Evolutionary conservation across 208 protist genomes (phyloP), one percentile per base, ranked within the genome.

Genomic region (Plasmodiophora brassicae): DNA sequence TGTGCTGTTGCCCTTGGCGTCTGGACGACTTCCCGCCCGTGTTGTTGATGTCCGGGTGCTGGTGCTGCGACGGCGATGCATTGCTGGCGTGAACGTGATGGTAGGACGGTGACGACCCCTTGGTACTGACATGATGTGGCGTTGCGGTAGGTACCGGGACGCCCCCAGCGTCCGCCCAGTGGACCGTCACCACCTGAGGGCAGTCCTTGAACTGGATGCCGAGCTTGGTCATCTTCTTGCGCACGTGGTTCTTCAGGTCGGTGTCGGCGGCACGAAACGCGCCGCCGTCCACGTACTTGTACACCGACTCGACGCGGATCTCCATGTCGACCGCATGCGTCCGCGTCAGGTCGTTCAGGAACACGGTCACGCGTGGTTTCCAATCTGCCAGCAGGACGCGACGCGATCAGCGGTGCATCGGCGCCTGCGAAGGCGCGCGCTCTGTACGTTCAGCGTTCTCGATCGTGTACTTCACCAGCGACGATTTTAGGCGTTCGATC

Each of bases 301-400:
- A 78, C 32, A 78, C 65, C 10, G 65, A 78, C 65, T 78, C 65
- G n/a, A 78, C n/a, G 10, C 65, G 5, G n/a, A 78, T 78, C n/a
- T 78, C 65, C 14, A 78, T n/a, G 10, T 78, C 65, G 41, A 78
- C 65, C 20, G 65, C 5, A 5, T n/a, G 20, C 41, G 65, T 78
- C 10, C 10, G 10, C 5, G 65, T 44, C 41, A 78, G 20, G n/a
- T 78, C 65, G 65, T 78, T 78, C 5, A 78, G n/a, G 65, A 78
- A 78, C n/a, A 78, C 65, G 5, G 65, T 78, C 5, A 78, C 65
- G 10, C 65, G 65, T 44, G 65, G 65, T 78, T 78, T 78, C 65
- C 65, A 78, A 78, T 78, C 65, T 78, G n/a, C 41, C 32, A 32
- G 14, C 14, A 5, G 41, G 10, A n/a, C n/a, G n/a, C n/a, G n/a